phyloP scores from a whole-genome alignment of 2,329 filamentous ascomycete species.

The Apiospora koreana region DNA sequence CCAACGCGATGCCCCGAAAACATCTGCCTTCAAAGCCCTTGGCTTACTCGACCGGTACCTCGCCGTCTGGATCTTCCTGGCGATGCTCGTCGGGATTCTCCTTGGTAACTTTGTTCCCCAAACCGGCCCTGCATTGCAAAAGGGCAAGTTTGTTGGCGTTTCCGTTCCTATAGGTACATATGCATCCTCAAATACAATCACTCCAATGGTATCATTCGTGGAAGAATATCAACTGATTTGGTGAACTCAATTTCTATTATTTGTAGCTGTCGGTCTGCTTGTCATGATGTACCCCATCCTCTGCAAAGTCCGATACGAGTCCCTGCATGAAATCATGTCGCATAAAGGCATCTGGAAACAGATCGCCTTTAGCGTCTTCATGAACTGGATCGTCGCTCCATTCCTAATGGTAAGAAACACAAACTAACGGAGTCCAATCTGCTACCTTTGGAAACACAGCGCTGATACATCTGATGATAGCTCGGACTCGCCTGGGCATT shows the following conservation, averaged over 20 bases:
- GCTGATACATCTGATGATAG: slow-evolving; percentile 35
- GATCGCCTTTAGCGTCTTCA: slow-evolving; percentile 71
- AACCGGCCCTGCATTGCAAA: slow-evolving; percentile 63
- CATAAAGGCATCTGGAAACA: slow-evolving; percentile 72
- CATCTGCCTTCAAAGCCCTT: slow-evolving; percentile 54
- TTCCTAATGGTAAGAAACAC: slow-evolving; percentile 68
- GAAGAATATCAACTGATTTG: no score
- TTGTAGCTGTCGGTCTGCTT: slow-evolving; percentile 72
- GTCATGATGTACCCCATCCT: slow-evolving; percentile 96
- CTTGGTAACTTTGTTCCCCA: slow-evolving; percentile 73
- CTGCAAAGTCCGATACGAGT: slow-evolving; percentile 82
- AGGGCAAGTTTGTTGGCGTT: slow-evolving; percentile 68
- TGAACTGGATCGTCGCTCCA: slow-evolving; percentile 84
- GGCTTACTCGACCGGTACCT: slow-evolving; percentile 64
- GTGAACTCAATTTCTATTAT: no score
- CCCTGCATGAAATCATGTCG: slow-evolving; percentile 65
- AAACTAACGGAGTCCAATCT: not conserved
- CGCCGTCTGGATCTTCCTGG: slow-evolving; percentile 74
- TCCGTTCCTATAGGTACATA: slow-evolving; percentile 30
- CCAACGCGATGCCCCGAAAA: slow-evolving; percentile 13
- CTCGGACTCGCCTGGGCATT: slow-evolving; percentile 69
- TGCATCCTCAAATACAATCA: no score
- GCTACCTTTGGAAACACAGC: not conserved
- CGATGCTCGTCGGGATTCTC: slow-evolving; percentile 75
- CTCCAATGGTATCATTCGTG: no score